phyloP scores from a whole-genome alignment of 139 green algal species.

The Chlamydomonas urium region DNA sequence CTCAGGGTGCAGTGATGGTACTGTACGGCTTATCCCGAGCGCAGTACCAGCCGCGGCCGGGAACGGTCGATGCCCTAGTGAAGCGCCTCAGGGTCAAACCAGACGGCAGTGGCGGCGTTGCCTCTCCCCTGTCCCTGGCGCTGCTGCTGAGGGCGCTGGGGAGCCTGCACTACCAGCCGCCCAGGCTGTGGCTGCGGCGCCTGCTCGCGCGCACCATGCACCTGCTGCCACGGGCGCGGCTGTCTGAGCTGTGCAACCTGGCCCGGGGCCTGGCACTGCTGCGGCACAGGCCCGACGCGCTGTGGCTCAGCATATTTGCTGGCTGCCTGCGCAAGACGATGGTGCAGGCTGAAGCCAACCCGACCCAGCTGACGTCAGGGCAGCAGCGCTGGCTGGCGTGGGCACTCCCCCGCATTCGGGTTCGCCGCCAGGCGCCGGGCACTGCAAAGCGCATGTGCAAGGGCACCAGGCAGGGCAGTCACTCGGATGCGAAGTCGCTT shows the following conservation, averaged over 20 bases:
- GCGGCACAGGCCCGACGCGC: background rate
- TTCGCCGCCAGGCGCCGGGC: too few relatives aligned
- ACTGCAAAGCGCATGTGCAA: too few relatives aligned
- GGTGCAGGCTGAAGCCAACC: too few relatives aligned
- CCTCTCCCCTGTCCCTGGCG: background rate
- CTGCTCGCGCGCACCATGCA: background rate
- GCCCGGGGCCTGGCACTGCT: background rate
- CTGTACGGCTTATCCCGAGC: background rate
- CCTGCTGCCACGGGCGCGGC: background rate
- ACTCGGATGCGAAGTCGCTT: too few relatives aligned
- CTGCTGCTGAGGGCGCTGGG: conserved; percentile 2
- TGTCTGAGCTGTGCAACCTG: background rate
- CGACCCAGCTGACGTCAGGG: too few relatives aligned
- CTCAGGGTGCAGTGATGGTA: background rate
- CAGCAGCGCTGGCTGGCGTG: too few relatives aligned
- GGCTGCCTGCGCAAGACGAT: background rate
- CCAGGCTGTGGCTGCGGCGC: background rate
- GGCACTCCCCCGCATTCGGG: too few relatives aligned
- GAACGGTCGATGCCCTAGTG: too few relatives aligned
- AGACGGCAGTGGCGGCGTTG: background rate
- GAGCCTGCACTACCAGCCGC: background rate
- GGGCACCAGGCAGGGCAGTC: too few relatives aligned
- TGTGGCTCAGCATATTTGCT: background rate
- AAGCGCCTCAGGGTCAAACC: too few relatives aligned
- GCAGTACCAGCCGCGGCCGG: background rate